Percentiles rank a stretch among this genome's conserved stretches.
phyloP scores from a whole-genome alignment of 1,284 basidiomycete genomes.

The Tylopilus sp. region DNA sequence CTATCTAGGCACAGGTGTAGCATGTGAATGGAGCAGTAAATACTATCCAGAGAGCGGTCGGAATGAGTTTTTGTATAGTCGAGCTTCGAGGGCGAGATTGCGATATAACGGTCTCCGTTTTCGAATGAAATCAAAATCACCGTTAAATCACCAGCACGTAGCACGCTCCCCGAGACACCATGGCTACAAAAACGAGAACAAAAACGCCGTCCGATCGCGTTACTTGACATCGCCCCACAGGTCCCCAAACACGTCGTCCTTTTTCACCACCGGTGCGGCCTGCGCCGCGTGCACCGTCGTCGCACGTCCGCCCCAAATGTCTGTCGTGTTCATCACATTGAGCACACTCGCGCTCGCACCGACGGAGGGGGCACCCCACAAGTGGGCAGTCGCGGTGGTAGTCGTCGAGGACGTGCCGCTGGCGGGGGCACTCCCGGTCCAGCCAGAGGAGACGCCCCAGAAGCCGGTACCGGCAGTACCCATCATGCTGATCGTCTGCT shows the following conservation, averaged over 20 bases:
- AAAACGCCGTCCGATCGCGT: background rate
- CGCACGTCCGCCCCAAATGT: constrained; percentile 46
- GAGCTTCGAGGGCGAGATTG: too few relatives aligned
- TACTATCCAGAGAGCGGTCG: too few relatives aligned
- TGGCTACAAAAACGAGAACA: too few relatives aligned
- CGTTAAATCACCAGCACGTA: too few relatives aligned
- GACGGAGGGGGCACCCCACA: constrained; percentile 43
- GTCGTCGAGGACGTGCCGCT: too few relatives aligned
- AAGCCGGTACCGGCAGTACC: constrained; percentile 52
- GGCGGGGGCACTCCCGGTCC: constrained; percentile 36
- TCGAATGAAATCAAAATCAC: background rate
- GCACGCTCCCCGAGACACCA: too few relatives aligned
- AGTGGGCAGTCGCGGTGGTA: constrained; percentile 34
- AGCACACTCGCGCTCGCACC: constrained; percentile 23
- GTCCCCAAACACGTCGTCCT: constrained; percentile 77
- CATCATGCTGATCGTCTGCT: constrained; percentile 57
- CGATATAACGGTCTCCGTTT: background rate
- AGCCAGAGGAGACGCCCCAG: constrained; percentile 67
- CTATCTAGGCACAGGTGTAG: too few relatives aligned
- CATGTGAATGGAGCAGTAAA: too few relatives aligned
- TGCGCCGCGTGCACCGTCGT: constrained; percentile 13
- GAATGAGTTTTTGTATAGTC: too few relatives aligned
- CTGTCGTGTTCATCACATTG: constrained; percentile 35
- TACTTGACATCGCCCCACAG: constrained; percentile 79
- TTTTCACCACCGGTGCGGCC: constrained; percentile 45